phyloP scores from a whole-genome alignment of 2,329 filamentous ascomycete species.

The Colletotrichum orchidophilum region DNA sequence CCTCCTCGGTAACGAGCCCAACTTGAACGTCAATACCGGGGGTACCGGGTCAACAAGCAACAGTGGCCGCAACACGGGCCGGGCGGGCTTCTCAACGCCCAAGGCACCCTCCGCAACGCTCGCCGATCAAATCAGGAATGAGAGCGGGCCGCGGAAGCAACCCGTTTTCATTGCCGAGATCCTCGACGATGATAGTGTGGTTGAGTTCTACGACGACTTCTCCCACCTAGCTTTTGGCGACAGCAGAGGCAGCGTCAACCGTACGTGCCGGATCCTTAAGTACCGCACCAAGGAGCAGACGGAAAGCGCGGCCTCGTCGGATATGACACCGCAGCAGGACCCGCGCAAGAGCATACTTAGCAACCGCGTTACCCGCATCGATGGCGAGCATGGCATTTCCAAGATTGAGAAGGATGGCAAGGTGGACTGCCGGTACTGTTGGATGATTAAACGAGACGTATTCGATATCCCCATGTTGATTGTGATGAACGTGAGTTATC shows the following conservation, averaged over 20 bases:
- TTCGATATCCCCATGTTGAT: slow-evolving; percentile 99
- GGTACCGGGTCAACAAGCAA: slow-evolving; percentile 56
- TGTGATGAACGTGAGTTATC: slow-evolving; percentile 88
- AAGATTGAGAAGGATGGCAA: slow-evolving; percentile 87
- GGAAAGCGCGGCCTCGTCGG: slow-evolving; percentile 42
- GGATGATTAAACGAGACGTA: slow-evolving; percentile 95
- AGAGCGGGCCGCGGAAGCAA: slow-evolving; percentile 64
- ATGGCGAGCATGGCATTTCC: slow-evolving; percentile 81
- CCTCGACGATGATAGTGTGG: slow-evolving; percentile 90
- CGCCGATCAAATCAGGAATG: slow-evolving; percentile 46
- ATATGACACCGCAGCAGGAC: slow-evolving; percentile 55
- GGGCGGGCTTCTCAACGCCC: slow-evolving; percentile 60
- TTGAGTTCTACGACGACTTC: slow-evolving; percentile 97
- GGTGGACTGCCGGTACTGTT: slow-evolving; percentile 94
- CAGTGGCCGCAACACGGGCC: slow-evolving; percentile 51
- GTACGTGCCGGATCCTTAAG: slow-evolving; percentile 86
- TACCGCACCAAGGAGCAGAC: slow-evolving; percentile 79
- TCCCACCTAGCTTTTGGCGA: slow-evolving; percentile 92
- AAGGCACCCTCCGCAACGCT: slow-evolving; percentile 56
- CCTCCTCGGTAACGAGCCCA: slow-evolving; percentile 85
- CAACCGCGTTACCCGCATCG: slow-evolving; percentile 69
- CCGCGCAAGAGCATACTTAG: slow-evolving; percentile 61
- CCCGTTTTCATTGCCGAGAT: slow-evolving; percentile 93
- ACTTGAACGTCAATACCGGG: slow-evolving; percentile 85
- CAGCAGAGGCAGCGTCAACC: slow-evolving; percentile 83